A percentile compares a stretch with the other conserved stretches of the same genome.
Conservation (phyloP, 2,329 filamentous ascomycete species). For the Colletotrichum zoysiae region DNA sequence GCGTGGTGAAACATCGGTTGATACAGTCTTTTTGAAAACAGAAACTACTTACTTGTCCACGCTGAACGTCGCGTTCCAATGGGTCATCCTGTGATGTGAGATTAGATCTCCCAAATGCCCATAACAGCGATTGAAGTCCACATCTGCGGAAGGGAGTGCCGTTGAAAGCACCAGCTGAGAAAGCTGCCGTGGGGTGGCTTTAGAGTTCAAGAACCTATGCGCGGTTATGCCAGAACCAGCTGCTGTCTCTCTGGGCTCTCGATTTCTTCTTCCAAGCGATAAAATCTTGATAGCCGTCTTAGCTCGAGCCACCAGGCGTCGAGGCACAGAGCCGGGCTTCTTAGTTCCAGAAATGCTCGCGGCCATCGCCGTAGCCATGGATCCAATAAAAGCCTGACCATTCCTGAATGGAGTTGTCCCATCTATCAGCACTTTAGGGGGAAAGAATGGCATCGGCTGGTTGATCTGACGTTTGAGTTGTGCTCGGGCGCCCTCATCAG, state of each 20-base stretch:
- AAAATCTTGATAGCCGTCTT: background rate
- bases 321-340: background rate
- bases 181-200: background rate
- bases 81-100: background rate
- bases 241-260: background rate
- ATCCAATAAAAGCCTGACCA: background rate
- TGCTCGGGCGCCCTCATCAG: constrained; percentile 2
- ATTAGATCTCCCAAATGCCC: background rate
- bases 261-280: background rate
- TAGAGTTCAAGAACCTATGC: background rate
- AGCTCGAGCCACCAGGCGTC: background rate
- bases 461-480: background rate
- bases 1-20: too few relatives aligned
- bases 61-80: background rate
- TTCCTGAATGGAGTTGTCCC: background rate
- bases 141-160: background rate
- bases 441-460: constrained; percentile 3
- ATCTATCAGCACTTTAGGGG: background rate
- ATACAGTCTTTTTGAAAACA: too few relatives aligned
- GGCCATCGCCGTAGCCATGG: background rate
- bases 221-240: too few relatives aligned
- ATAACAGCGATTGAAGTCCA: background rate
- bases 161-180: background rate
- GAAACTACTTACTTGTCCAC: background rate
- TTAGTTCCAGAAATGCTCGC: background rate